These are phyloP conservation scores for Chamaecyparis obtusa DNA, from an alignment of 75 land plant species.

Conservation along the genomic window DNA sequence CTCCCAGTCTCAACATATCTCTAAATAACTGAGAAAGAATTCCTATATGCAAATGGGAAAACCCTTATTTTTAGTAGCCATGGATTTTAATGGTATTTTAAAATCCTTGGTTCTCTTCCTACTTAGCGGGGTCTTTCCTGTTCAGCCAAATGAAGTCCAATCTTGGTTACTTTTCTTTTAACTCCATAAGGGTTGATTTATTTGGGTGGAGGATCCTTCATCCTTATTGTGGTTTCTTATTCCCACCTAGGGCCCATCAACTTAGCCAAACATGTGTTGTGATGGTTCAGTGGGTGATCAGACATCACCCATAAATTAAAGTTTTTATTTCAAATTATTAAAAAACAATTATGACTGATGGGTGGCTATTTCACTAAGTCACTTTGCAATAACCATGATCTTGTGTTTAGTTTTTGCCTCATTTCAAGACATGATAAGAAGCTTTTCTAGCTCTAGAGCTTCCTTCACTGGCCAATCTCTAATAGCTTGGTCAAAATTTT, in stretches of 20 bases:
- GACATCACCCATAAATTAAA: too few relatives aligned
- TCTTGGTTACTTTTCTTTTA: background rate
- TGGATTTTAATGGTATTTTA: background rate
- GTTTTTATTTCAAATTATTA: background rate
- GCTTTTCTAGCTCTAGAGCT: too few relatives aligned
- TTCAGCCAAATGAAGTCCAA: background rate
- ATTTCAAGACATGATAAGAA: background rate
- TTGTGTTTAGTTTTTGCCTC: background rate
- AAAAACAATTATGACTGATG: background rate
- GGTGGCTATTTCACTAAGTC: background rate
- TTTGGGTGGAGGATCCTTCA: too few relatives aligned
- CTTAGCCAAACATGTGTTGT: too few relatives aligned
- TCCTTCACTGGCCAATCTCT: too few relatives aligned
- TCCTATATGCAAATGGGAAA: background rate
- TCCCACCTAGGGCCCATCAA: too few relatives aligned
- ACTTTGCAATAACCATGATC: background rate
- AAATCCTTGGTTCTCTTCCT: background rate
- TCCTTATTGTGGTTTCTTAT: too few relatives aligned
- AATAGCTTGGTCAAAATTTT: too few relatives aligned
- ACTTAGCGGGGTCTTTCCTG: background rate
- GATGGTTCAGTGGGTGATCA: too few relatives aligned
- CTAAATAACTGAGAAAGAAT: background rate
- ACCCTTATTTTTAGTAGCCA: background rate
- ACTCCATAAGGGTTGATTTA: too few relatives aligned
- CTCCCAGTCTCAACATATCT: background rate